These are phyloP conservation scores for Rhizopus delemar DNA, from an alignment of 371 early-diverging fungal genomes.

Conservation along the genomic window DNA sequence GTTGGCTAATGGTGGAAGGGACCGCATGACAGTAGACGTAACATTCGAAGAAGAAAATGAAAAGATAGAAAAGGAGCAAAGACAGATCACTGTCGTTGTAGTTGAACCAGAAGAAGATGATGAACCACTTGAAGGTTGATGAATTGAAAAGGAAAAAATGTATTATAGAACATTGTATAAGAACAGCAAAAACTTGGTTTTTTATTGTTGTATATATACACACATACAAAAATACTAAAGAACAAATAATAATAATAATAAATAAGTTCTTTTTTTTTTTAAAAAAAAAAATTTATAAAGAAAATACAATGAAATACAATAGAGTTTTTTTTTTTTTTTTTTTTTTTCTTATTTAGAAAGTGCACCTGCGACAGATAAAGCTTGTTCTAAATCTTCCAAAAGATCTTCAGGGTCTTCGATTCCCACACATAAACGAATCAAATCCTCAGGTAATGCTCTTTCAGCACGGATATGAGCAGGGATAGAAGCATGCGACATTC, in stretches of 20 bases:
- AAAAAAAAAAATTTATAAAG: neutral
- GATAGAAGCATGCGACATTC: slow-evolving; percentile 97
- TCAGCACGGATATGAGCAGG: slow-evolving; percentile 87
- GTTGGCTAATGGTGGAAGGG: slow-evolving; percentile 47
- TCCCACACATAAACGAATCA: slow-evolving; percentile 96
- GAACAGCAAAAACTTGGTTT: neutral
- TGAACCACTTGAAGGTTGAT: slow-evolving; percentile 12
- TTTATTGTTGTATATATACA: slow-evolving; percentile 13
- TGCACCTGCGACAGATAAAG: slow-evolving; percentile 77
- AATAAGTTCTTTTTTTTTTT: neutral
- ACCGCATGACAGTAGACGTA: slow-evolving; percentile 31
- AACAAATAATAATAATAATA: neutral
- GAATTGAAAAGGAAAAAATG: neutral
- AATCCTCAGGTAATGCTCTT: slow-evolving; percentile 87
- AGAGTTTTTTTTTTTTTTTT: neutral
- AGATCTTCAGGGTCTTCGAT: slow-evolving; percentile 95
- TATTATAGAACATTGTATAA: slow-evolving; percentile 3
- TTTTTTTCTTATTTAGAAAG: slow-evolving; percentile 18
- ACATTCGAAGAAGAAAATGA: slow-evolving; percentile 21
- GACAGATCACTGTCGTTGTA: slow-evolving; percentile 33
- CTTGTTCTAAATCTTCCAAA: slow-evolving; percentile 81
- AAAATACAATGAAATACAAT: neutral
- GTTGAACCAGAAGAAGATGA: slow-evolving; percentile 43
- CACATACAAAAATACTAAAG: slow-evolving; percentile 2
- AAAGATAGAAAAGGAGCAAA: slow-evolving; percentile 9